Percentiles rank a stretch among this genome's conserved stretches.
Conservation (phyloP, 2,329 filamentous ascomycete genomes). For the Colletotrichum zoysiae region DNA sequence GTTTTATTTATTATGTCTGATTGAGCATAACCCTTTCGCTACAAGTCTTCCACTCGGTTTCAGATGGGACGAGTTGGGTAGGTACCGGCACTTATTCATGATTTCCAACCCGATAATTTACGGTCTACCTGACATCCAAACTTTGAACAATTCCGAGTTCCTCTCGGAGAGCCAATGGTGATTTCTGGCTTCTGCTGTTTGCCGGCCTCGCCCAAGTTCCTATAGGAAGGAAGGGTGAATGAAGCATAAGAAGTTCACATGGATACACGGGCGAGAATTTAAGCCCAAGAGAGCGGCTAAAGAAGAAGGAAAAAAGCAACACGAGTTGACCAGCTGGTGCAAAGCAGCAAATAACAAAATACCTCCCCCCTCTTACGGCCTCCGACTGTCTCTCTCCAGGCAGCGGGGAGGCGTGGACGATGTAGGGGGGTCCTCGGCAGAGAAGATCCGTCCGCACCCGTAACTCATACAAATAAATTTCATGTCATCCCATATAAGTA, state of each 20-base stretch:
- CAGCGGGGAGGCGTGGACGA: not conserved
- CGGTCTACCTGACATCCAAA: slow-evolving; percentile 21
- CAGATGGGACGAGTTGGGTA: not conserved
- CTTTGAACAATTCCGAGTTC: slow-evolving; percentile 25
- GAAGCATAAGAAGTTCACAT: slow-evolving; percentile 7
- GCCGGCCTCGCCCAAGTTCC: slow-evolving; percentile 13
- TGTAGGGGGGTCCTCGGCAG: not conserved
- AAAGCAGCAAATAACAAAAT: slow-evolving; percentile 7
- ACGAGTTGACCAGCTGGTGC: slow-evolving; percentile 6
- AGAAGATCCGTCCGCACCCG: slow-evolving; percentile 5
- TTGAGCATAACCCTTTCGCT: not conserved
- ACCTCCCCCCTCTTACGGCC: not conserved
- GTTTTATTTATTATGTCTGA: not conserved
- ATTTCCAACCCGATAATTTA: not conserved
- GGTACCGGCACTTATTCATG: not conserved
- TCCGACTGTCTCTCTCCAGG: slow-evolving; percentile 1
- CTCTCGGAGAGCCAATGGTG: slow-evolving; percentile 29
- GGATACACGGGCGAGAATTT: not conserved
- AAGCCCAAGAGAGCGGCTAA: not conserved
- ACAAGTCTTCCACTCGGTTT: not conserved
- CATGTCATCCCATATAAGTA: slow-evolving; percentile 31
- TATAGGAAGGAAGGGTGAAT: not conserved
- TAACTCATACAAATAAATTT: slow-evolving; percentile 41
- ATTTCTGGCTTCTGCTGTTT: slow-evolving; percentile 16
- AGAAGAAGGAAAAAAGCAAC: slow-evolving; percentile 4